Base-by-base conservation (phyloP, 805 yeast genomes). In the Pichia scutulata region DNA sequence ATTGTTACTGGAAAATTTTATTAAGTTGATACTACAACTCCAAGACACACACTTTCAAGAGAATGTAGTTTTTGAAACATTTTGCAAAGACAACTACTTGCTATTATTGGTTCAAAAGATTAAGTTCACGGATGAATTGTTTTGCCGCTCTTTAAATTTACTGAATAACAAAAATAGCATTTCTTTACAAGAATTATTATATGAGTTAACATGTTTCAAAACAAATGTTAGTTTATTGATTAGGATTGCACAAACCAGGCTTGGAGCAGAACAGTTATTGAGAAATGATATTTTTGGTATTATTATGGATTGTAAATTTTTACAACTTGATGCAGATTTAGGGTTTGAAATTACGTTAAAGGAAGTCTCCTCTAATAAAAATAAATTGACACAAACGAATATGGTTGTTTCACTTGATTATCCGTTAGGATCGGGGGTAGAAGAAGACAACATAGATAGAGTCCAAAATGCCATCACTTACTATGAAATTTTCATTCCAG, bases 191-290 rank as follows among this genome's bases (percentile, higher is more conserved):
- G 67, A 78, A 4, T 66, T 85, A 24, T 64, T 87, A 1, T 84
- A 84, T 63, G 96, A 89, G 58, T 65, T 87, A 25, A 85, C 93
- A 0, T 83, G 87, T 1, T 85, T 84, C 69, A 86, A 84, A 57
- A 75, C 92, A 0, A 78, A 85, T 0, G 63, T 88, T 41, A 81
- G 82, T 51, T 75, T 90, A 45, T 69, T 92, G 53, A 74, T 82
- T 1, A 76, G 93, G 56, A 75, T 92, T 13, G 88, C 95, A 0
- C 88, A 85, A 60, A 78, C 86, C 0, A 79, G 86, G 54, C 61
- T 64, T 9, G 98, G 99, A 4, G 89, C 97, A 0, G 78, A 79
- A 46, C 84, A 82, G 49, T 69, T 92, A 48, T 66, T 89, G 23
- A 89, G 88, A 58, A 77, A 84, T 57, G 92, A 84, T 46, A 64